phyloP scores from a whole-genome alignment of 1,139 yeast genomes.

The Sugiyamaella neomexicana region DNA sequence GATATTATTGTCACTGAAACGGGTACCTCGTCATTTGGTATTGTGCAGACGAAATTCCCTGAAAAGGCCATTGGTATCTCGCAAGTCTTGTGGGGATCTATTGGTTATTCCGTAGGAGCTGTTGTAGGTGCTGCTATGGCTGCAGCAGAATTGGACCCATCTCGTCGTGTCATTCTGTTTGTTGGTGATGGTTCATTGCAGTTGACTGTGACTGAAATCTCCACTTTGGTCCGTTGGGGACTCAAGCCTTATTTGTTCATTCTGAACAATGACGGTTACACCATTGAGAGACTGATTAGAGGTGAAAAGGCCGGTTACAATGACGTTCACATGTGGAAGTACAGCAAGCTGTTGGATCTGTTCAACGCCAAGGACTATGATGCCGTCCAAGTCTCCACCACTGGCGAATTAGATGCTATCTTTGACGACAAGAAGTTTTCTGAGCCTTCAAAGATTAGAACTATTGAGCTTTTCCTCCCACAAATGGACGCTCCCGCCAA shows the following conservation, averaged over 20 bases:
- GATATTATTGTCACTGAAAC: constrained; percentile 84
- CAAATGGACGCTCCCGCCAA: constrained; percentile 79
- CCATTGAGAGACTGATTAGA: constrained; percentile 86
- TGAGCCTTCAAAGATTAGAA: constrained; percentile 63
- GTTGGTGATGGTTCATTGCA: constrained; percentile 92
- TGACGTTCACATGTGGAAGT: constrained; percentile 82
- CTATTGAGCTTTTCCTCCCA: constrained; percentile 77
- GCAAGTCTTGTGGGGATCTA: constrained; percentile 89
- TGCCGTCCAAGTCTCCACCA: constrained; percentile 55
- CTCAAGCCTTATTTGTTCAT: constrained; percentile 79
- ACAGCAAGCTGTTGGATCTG: constrained; percentile 62
- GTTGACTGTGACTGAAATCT: constrained; percentile 82
- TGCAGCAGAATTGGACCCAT: constrained; percentile 68
- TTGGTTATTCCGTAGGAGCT: constrained; percentile 86
- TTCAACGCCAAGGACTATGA: constrained; percentile 61
- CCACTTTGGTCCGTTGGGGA: constrained; percentile 79
- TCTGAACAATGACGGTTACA: constrained; percentile 83
- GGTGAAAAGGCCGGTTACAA: constrained; percentile 76
- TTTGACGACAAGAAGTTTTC: constrained; percentile 57
- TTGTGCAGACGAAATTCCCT: constrained; percentile 77
- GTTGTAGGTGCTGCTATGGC: constrained; percentile 84
- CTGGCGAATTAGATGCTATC: constrained; percentile 65
- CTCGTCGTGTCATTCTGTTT: constrained; percentile 73
- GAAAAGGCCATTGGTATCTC: constrained; percentile 72
- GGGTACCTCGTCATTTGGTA: constrained; percentile 89